Conservation (phyloP, 1,284 basidiomycete genomes). For the Sporisorium graminicola region DNA sequence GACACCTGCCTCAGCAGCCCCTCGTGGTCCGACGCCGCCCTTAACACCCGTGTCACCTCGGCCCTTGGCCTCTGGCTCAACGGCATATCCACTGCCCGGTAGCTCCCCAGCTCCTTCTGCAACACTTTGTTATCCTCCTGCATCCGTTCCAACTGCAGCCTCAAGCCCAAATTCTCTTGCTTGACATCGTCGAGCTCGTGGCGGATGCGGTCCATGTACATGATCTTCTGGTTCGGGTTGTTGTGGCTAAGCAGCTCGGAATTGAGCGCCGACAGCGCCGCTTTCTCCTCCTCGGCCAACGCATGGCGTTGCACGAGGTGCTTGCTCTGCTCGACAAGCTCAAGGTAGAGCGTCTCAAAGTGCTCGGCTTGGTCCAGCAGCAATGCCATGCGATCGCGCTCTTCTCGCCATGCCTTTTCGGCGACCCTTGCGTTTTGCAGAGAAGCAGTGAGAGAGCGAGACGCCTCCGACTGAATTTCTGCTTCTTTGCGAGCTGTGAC, state of each 20-base stretch:
- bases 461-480: constrained; percentile 23
- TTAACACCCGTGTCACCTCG: constrained; percentile 31
- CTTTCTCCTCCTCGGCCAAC: constrained; percentile 39
- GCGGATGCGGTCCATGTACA: constrained; percentile 48
- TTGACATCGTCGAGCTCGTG: constrained; percentile 39
- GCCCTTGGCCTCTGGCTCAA: constrained; percentile 38
- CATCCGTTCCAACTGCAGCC: constrained; percentile 31
- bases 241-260: constrained; percentile 45
- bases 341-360: constrained; percentile 33
- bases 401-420: constrained; percentile 37
- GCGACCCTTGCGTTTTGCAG: constrained; percentile 37
- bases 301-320: constrained; percentile 39
- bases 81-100: constrained; percentile 45
- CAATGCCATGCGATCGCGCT: constrained; percentile 36
- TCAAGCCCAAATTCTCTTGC: constrained; percentile 28
- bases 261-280: constrained; percentile 35
- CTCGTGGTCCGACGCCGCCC: constrained; percentile 24
- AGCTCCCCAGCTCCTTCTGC: constrained; percentile 27
- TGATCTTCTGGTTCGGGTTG: constrained; percentile 51
- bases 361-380: constrained; percentile 30
- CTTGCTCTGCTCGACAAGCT: constrained; percentile 38
- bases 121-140: constrained; percentile 19
- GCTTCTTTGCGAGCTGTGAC: constrained; percentile 22
- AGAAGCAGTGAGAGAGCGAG: constrained; percentile 23
- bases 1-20: constrained; percentile 36